A percentile compares a stretch with the other conserved stretches of the same genome.
Evolutionary conservation across 140 eudicot species (phyloP).

Genomic region (Erigeron philadelphicus): DNA sequence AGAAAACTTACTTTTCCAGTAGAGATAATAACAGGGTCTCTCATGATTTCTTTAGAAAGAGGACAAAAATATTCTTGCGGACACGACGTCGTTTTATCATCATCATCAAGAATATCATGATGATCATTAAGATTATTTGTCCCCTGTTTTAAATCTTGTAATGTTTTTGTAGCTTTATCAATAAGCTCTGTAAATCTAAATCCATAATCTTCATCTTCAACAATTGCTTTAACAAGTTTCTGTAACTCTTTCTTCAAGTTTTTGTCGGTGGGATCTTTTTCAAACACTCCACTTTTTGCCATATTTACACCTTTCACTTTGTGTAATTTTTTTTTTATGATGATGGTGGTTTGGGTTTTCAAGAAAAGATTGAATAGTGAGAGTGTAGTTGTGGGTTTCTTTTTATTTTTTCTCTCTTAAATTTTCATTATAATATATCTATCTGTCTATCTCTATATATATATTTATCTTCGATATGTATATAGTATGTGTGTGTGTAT

Average conservation of each 20-base stretch:
- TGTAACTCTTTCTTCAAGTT: slow-evolving; percentile 56
- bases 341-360: neutral
- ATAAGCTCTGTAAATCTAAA: slow-evolving; percentile 21
- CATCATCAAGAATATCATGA: too few relatives aligned
- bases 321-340: neutral
- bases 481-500: neutral
- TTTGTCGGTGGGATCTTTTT: slow-evolving; percentile 42
- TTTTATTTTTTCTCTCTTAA: neutral
- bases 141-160: slow-evolving; percentile 44
- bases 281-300: slow-evolving; percentile 60
- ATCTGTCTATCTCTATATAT: neutral
- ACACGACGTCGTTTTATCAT: slow-evolving; percentile 15
- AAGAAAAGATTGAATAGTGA: slow-evolving; percentile 4
- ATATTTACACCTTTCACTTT: neutral
- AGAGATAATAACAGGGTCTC: slow-evolving; percentile 80
- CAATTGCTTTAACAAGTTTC: slow-evolving; percentile 47
- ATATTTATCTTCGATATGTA: neutral
- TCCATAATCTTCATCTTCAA: slow-evolving; percentile 34
- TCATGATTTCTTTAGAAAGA: slow-evolving; percentile 70
- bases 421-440: neutral
- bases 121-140: slow-evolving; percentile 16
- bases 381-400: neutral
- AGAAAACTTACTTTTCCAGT: slow-evolving; percentile 64
- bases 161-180: slow-evolving; percentile 49
- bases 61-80: slow-evolving; percentile 75